Percentiles rank a stretch among this genome's conserved stretches.
Evolutionary conservation across 345 rosid genomes (phyloP).

Genomic region (Boechera stricta): DNA sequence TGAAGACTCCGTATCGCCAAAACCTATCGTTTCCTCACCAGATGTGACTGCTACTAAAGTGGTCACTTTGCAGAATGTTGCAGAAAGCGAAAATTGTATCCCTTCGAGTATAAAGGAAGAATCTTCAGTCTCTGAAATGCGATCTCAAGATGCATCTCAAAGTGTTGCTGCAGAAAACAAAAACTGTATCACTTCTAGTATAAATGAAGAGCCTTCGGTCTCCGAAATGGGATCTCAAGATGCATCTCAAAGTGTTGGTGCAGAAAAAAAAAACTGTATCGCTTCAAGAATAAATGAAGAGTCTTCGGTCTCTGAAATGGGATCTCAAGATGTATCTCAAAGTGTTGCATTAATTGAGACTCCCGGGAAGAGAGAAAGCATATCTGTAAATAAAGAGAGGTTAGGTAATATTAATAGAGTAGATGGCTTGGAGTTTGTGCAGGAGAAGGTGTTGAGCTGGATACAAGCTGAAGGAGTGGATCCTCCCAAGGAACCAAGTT

Average conservation of each 20-base stretch:
- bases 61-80: background rate
- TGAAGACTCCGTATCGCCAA: constrained; percentile 29
- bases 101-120: constrained; percentile 11
- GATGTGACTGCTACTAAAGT: constrained; percentile 16
- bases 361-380: constrained; percentile 10
- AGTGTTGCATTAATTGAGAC: constrained; percentile 10
- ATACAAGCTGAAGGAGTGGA: constrained; percentile 6
- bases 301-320: background rate
- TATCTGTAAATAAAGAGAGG: constrained; percentile 11
- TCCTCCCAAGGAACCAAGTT: background rate
- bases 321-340: constrained; percentile 29
- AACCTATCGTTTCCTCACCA: constrained; percentile 8
- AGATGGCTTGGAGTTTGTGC: constrained; percentile 16
- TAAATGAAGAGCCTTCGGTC: constrained; percentile 15
- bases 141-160: constrained; percentile 27
- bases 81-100: background rate
- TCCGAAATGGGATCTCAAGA: constrained; percentile 16
- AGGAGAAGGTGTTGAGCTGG: constrained; percentile 26
- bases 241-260: constrained; percentile 26
- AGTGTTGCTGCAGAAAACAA: background rate
- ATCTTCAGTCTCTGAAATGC: constrained; percentile 11
- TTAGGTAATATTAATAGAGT: constrained; percentile 20
- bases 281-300: background rate
- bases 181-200: background rate
- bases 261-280: background rate